Evolutionary conservation across 257 asterid genomes (phyloP), one percentile per base, ranked within the genome.

Genomic region (Echites panduratus): DNA sequence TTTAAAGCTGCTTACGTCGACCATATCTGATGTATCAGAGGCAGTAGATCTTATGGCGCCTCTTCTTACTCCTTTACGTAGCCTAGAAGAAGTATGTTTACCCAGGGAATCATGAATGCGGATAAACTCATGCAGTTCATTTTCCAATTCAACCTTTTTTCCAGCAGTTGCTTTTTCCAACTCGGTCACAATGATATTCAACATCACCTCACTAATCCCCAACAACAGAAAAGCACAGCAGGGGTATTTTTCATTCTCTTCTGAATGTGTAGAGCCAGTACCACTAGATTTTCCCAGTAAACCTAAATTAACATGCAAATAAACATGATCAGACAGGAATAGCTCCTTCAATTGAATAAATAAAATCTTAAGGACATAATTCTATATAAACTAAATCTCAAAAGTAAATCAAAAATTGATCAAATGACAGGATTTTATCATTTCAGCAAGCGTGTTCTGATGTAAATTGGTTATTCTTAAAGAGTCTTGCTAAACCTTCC

Each of bases 171-270:
- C 84, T 82, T 84, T 88, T 62, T 80, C 86, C 72, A 88, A 70
- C 77, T 91, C 97, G 52, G 82, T 75, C 70, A 86, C 86, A 76
- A 84, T 79, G 56, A 82, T 81, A 77, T 91, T 89, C 84, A 91
- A 77, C 78, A 88, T 80, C 38, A 89, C 95, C 83, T 89, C 91
- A 45, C 85, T 74, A 70, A 89, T 85, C 73, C 97, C 96, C 75
- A 84, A 82, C 52, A 83, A 64, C 72, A 91, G 78, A 27, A 83
- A 58, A 76, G 91, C 90, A 70, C 57, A 75, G 76, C 85, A 84
- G 74, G 81, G 81, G 74, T 81, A 68, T 67, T 82, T 88, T 82
- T 84, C 91, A 24, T 49, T 62, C 82, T 88, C 90, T 82, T 85
- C 91, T 66, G 69, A 29, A 70, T 79, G 78, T 57, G 78, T 74